Evolutionary conservation across 2,329 filamentous ascomycete genomes (phyloP), one percentile per base, ranked within the genome.

Genomic region (Penicillium sp.): DNA sequence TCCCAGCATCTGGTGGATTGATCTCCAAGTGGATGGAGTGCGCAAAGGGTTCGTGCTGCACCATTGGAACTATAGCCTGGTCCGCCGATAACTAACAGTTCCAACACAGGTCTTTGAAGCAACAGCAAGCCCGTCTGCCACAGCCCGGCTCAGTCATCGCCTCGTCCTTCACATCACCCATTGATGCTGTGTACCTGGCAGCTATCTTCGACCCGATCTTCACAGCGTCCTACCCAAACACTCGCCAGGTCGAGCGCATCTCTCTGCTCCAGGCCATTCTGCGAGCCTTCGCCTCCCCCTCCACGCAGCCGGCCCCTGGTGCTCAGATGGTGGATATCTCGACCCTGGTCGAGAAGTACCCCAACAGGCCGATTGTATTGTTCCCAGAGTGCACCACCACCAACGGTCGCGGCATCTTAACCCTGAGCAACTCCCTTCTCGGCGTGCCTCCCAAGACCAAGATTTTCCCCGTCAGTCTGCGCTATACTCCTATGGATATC

Each of bases 131-230:
- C 57, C 85, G 90, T 39, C 85, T 97, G 18, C 94, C 94, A 1
- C 85, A 88, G 54, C 85, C 88, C 5, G 86, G 89, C 45, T 89
- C 88, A 54, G 81, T 99, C 65, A 94, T 99, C 66, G 92, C 91
- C 47, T 89, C 90, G 50, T 94, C 91, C 59, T 94, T 92, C 72
- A 97, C 92, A 34, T 95, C 90, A 10, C 94, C 94, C 9, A 85
- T 99, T 71, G 94, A 99, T 73, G 88, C 92, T 16, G 79, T 99
- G 55, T 99, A 97, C 74, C 86, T 99, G 24, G 91, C 94, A 57
- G 92, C 92, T 61, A 91, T 97, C 69, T 99, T 97, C 79, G 91
- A 97, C 72, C 94, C 94, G 3, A 83, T 99, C 72, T 97, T 99
- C 77, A 95, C 92, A 11, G 80, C 89, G 44, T 90, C 89, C 0